Percentiles rank a stretch among this genome's conserved stretches.
These are phyloP conservation scores for Euphorbia peplus DNA, from an alignment of 345 rosid species.

Conservation along the genomic window DNA sequence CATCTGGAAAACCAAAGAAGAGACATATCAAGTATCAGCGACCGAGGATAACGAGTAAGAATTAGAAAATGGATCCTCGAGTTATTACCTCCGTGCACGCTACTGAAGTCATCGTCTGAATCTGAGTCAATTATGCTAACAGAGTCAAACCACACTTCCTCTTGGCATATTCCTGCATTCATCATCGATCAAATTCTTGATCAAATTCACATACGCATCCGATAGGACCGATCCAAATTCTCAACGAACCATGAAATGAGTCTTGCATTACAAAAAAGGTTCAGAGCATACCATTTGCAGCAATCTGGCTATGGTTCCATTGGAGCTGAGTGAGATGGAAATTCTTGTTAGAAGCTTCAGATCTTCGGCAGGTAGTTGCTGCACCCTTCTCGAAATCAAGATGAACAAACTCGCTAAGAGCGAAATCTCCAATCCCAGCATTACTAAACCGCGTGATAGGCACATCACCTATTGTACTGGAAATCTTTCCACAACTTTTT, in stretches of 20 bases:
- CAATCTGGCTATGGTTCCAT: constrained; percentile 70
- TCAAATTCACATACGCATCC: too few species aligned
- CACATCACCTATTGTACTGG: constrained; percentile 34
- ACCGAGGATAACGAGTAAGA: too few species aligned
- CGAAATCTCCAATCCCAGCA: constrained; percentile 47
- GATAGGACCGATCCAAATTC: too few species aligned
- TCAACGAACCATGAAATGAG: not conserved
- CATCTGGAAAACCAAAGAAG: constrained; percentile 30
- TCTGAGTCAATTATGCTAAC: constrained; percentile 76
- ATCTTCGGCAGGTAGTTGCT: constrained; percentile 50
- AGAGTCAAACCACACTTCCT: constrained; percentile 78
- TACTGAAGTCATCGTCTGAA: constrained; percentile 66
- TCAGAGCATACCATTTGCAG: constrained; percentile 43
- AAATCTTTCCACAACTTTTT: constrained; percentile 47
- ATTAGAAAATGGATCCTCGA: not conserved
- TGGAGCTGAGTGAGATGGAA: constrained; percentile 70
- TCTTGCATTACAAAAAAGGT: not conserved
- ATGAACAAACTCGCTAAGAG: constrained; percentile 50
- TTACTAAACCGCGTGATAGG: constrained; percentile 41
- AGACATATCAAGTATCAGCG: not conserved
- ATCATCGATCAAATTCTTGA: not conserved
- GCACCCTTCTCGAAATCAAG: constrained; percentile 52
- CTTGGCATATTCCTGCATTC: constrained; percentile 54
- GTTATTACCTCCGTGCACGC: constrained; percentile 49
- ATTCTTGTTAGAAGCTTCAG: constrained; percentile 51